Evolutionary conservation across 768 basidiomycete species (phyloP), one percentile per base, ranked within the genome.

Genomic region (Boletellus emodensis): DNA sequence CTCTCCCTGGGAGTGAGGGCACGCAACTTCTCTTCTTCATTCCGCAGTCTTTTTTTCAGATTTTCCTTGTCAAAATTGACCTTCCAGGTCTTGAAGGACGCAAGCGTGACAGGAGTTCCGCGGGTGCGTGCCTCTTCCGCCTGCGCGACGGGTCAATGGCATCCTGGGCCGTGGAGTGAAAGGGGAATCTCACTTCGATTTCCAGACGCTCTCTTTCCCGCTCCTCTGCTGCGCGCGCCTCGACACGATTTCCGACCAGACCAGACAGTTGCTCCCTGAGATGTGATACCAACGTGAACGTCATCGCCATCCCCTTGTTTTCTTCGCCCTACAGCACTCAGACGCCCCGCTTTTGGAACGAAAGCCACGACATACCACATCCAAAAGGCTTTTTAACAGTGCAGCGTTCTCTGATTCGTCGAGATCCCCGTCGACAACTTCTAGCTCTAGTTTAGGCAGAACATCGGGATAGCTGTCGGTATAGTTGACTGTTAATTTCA

Each of bases 241-340:
- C 83, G 17, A 73, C 74, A 55, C 90, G 80, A 39, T 69, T 61
- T 35, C 77, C 78, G 33, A 92, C 79, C 22, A 94, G 70, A 15
- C 64, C 61, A 5, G 84, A 79, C 14, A 97, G 72, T 44, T 81
- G 75, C 68, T 97, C 94, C 56, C 88, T 78, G 40, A 96, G 78
- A 59, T 88, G 85, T 0, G 89, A 86, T 11, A 93, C 85, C 15
- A 99, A 75, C 0, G 95, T 93, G 64, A 96, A 99, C 15, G 94
- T 94, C 94, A 98, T 97, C 3, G 96, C 94, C 87, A 94, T 94
- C 38, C 92, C 92, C 18, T 91, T 61, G 66, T 89, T 93, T 63
- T 94, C 91, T 62, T 86, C 80, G 48, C 87, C 89, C 87, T 90
- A 51, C 30, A 42, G 32, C 26, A 33, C 42, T 52, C 47, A 28